phyloP scores from a whole-genome alignment of 192 early-diverging fungal genomes.

The Powellomyces hirtus region DNA sequence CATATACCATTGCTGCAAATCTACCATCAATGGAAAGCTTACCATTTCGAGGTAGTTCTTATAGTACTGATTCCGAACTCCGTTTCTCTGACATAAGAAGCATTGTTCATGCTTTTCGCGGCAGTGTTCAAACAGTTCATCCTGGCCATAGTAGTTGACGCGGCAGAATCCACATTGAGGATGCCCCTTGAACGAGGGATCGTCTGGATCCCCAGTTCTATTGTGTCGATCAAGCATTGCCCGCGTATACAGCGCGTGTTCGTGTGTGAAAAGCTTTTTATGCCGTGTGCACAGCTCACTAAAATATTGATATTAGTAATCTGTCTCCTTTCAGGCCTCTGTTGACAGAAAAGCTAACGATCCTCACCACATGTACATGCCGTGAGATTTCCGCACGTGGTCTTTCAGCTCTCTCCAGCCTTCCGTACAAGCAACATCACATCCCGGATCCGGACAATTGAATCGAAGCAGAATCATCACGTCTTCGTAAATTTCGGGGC shows the following conservation, averaged over 20 bases:
- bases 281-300: constrained; percentile 85
- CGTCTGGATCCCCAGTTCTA: constrained; percentile 61
- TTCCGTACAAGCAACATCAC: constrained; percentile 66
- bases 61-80: constrained; percentile 83
- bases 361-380: constrained; percentile 71
- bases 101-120: constrained; percentile 92
- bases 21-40: constrained; percentile 22
- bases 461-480: constrained; percentile 70
- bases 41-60: constrained; percentile 77
- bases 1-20: neutral
- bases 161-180: constrained; percentile 90
- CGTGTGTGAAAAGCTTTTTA: constrained; percentile 93
- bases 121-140: constrained; percentile 96
- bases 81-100: constrained; percentile 75
- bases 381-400: constrained; percentile 77
- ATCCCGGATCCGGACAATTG: constrained; percentile 85
- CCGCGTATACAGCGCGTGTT: constrained; percentile 81
- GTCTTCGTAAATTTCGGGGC: constrained; percentile 70
- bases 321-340: neutral
- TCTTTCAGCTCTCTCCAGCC: constrained; percentile 84
- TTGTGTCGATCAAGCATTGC: constrained; percentile 76
- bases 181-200: constrained; percentile 69
- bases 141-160: constrained; percentile 79
- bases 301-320: neutral
- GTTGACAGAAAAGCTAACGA: neutral